These are phyloP conservation scores for Neohortaea acidophila DNA, from an alignment of 495 filamentous ascomycete species.

Conservation along the genomic window DNA sequence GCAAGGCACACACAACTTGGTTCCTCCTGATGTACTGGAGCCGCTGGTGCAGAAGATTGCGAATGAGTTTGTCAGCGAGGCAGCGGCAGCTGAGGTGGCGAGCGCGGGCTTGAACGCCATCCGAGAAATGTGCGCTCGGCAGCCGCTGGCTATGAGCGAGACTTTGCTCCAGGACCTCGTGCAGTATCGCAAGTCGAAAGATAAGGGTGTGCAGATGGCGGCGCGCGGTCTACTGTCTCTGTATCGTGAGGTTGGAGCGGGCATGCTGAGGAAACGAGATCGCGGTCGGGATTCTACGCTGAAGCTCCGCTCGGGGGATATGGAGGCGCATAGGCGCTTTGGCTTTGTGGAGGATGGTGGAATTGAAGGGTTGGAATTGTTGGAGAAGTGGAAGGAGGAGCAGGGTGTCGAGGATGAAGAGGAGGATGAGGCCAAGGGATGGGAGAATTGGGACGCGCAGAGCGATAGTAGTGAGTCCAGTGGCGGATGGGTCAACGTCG, in stretches of 20 bases:
- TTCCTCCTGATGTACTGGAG: conserved; percentile 86
- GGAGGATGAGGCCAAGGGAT: conserved; percentile 46
- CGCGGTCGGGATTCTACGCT: conserved; percentile 89
- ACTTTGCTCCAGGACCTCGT: conserved; percentile 92
- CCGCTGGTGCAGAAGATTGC: conserved; percentile 89
- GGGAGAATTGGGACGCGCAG: conserved; percentile 73
- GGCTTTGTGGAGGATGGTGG: conserved; percentile 64
- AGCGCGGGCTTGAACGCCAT: conserved; percentile 90
- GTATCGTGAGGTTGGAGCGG: conserved; percentile 77
- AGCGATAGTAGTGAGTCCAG: conserved; percentile 62
- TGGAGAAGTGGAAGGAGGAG: conserved; percentile 88
- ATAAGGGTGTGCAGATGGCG: conserved; percentile 96
- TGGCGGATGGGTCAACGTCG: conserved; percentile 83
- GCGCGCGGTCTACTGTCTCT: conserved; percentile 78
- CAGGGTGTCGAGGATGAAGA: conserved; percentile 48
- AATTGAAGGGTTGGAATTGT: conserved; percentile 83
- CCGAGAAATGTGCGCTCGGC: conserved; percentile 78
- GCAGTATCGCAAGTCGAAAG: conserved; percentile 90
- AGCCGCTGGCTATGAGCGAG: conserved; percentile 89
- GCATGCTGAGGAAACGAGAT: conserved; percentile 79
- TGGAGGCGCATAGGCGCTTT: conserved; percentile 51
- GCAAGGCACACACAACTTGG: conserved; percentile 77
- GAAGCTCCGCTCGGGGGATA: conserved; percentile 51
- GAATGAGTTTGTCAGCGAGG: conserved; percentile 95
- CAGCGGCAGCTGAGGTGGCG: conserved; percentile 75